Percentiles rank a stretch among this genome's conserved stretches.
These are phyloP conservation scores for Acrocalymma vagum DNA, from an alignment of 2,329 filamentous ascomycete species.

Conservation along the genomic window DNA sequence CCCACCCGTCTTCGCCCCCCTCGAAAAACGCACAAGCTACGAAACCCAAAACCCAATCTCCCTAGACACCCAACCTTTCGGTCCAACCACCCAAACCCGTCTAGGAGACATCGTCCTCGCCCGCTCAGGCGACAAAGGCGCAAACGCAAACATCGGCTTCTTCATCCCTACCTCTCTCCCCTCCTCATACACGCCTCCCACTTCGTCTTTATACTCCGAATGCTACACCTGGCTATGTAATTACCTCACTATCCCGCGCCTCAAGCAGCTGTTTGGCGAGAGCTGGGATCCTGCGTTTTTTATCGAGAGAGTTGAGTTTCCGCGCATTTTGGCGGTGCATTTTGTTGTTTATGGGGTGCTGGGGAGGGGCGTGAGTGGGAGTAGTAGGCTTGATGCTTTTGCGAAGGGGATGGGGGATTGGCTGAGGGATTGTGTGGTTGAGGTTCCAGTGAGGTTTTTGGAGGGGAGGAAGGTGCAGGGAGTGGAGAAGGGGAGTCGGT, in stretches of 20 bases:
- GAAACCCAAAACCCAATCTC: slow-evolving; percentile 43
- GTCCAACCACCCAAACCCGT: slow-evolving; percentile 23
- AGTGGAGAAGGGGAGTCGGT: neutral
- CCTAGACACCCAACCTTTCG: slow-evolving; percentile 32
- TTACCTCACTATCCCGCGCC: slow-evolving; percentile 31
- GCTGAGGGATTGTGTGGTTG: slow-evolving; percentile 54
- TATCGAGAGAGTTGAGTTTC: slow-evolving; percentile 43
- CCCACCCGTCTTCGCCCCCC: slow-evolving; percentile 21
- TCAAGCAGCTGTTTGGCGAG: slow-evolving; percentile 37
- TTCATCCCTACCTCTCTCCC: slow-evolving; percentile 43
- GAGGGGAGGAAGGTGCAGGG: slow-evolving; percentile 20
- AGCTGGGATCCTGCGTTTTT: slow-evolving; percentile 31
- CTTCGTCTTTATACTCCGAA: slow-evolving; percentile 32
- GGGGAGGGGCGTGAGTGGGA: slow-evolving; percentile 56
- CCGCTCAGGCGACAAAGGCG: slow-evolving; percentile 51
- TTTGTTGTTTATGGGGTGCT: slow-evolving; percentile 50
- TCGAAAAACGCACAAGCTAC: slow-evolving; percentile 32
- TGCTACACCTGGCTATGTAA: slow-evolving; percentile 43
- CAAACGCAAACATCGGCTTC: slow-evolving; percentile 46
- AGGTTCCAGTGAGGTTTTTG: slow-evolving; percentile 47
- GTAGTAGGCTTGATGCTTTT: slow-evolving; percentile 56
- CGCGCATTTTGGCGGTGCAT: slow-evolving; percentile 40
- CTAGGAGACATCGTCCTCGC: slow-evolving; percentile 56
- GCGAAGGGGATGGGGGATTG: slow-evolving; percentile 65
- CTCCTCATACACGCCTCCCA: slow-evolving; percentile 29